These are phyloP conservation scores for Eustoma russellianum DNA, from an alignment of 257 asterid species.

Conservation along the genomic window DNA sequence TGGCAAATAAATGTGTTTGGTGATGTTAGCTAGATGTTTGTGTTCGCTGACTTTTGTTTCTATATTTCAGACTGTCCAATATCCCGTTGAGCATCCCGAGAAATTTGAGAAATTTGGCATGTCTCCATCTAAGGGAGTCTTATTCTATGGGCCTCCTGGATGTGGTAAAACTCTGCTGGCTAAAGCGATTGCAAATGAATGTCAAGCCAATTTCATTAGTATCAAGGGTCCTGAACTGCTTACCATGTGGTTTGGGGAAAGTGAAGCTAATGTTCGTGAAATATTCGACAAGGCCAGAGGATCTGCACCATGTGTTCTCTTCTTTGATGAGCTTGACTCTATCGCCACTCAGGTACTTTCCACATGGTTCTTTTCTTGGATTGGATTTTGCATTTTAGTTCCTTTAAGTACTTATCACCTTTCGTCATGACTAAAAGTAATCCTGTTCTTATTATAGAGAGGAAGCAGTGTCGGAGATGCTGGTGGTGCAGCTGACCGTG, in stretches of 20 bases:
- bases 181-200: slow-evolving; percentile 62
- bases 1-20: background rate
- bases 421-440: background rate
- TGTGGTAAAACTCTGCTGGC: slow-evolving; percentile 66
- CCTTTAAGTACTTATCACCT: background rate
- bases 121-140: slow-evolving; percentile 67
- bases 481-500: slow-evolving; percentile 60
- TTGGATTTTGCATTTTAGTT: background rate
- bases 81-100: slow-evolving; percentile 64
- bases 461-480: slow-evolving; percentile 56
- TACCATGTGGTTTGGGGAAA: slow-evolving; percentile 71
- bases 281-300: slow-evolving; percentile 57
- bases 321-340: slow-evolving; percentile 54
- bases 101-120: slow-evolving; percentile 59
- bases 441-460: slow-evolving; percentile 23
- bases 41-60: background rate
- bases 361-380: background rate
- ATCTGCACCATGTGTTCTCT: slow-evolving; percentile 57
- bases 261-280: slow-evolving; percentile 67
- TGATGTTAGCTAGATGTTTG: background rate
- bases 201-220: slow-evolving; percentile 61
- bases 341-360: slow-evolving; percentile 42
- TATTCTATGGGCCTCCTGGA: slow-evolving; percentile 65
- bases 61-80: slow-evolving; percentile 49
- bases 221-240: slow-evolving; percentile 60